A percentile compares a stretch with the other conserved stretches of the same genome.
Conservation (phyloP, 495 filamentous ascomycete genomes). For the Aspergillus sclerotioniger region DNA sequence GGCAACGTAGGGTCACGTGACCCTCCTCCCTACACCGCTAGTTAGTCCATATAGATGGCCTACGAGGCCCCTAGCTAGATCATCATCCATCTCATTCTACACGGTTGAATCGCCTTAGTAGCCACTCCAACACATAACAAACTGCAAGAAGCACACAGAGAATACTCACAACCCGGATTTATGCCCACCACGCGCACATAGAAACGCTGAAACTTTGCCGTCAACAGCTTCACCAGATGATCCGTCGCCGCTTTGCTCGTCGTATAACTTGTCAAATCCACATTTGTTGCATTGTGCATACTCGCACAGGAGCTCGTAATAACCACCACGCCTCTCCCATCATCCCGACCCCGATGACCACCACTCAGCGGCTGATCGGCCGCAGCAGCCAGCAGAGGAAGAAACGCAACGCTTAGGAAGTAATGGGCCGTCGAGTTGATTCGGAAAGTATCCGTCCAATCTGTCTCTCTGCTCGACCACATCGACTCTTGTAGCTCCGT, state of each 20-base stretch:
- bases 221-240: slow-evolving; percentile 42
- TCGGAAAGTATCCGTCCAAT: slow-evolving; percentile 41
- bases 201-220: slow-evolving; percentile 41
- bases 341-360: slow-evolving; percentile 25
- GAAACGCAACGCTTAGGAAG: slow-evolving; percentile 40
- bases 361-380: slow-evolving; percentile 8
- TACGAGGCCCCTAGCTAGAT: too few relatives aligned
- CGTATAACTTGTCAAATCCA: slow-evolving; percentile 46
- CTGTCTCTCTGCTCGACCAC: slow-evolving; percentile 36
- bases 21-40: too few relatives aligned
- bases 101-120: background rate
- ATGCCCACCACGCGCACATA: slow-evolving; percentile 44
- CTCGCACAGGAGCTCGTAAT: slow-evolving; percentile 46
- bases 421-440: slow-evolving; percentile 47
- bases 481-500: slow-evolving; percentile 40
- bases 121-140: background rate
- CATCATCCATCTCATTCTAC: too few relatives aligned
- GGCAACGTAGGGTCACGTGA: too few relatives aligned
- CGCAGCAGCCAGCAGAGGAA: slow-evolving; percentile 38
- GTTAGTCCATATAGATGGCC: too few relatives aligned
- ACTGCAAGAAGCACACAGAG: background rate
- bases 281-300: slow-evolving; percentile 48
- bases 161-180: slow-evolving; percentile 45
- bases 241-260: slow-evolving; percentile 47
- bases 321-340: slow-evolving; percentile 41